Evolutionary conservation across 495 filamentous ascomycete species (phyloP).

Genomic region (Parathielavia appendiculata): DNA sequence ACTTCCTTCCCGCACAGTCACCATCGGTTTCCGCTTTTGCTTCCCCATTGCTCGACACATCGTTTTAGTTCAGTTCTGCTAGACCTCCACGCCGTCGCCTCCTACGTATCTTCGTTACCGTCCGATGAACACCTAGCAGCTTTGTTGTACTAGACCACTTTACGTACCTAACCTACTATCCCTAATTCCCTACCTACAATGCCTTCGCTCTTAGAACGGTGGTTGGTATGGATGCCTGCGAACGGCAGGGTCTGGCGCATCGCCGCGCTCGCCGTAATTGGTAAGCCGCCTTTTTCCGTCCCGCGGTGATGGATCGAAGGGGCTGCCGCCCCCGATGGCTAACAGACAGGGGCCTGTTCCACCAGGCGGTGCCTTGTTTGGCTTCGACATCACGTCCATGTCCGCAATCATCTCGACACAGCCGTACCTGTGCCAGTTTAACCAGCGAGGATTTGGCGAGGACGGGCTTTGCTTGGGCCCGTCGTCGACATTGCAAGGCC

Average conservation of each 20-base stretch:
- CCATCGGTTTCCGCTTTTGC: too few species aligned
- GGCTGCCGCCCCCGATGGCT: neutral
- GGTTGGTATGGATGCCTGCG: constrained; percentile 41
- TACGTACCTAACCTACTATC: too few species aligned
- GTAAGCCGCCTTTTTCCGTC: constrained; percentile 22
- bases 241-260: constrained; percentile 62
- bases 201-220: neutral
- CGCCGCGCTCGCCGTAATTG: constrained; percentile 65
- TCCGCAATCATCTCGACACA: constrained; percentile 63
- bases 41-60: too few species aligned
- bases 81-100: too few species aligned
- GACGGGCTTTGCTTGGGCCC: constrained; percentile 46
- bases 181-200: neutral
- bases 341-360: neutral
- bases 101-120: too few species aligned
- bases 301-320: too few species aligned
- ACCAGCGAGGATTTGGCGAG: constrained; percentile 40
- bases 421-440: constrained; percentile 62
- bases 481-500: constrained; percentile 47
- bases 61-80: neutral
- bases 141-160: too few species aligned
- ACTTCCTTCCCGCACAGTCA: too few species aligned
- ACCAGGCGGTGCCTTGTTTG: constrained; percentile 70
- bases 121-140: neutral
- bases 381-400: constrained; percentile 73